Evolutionary conservation across 1,139 yeast genomes (phyloP), one percentile per base, ranked within the genome.

Genomic region (Candida tunisiensis): DNA sequence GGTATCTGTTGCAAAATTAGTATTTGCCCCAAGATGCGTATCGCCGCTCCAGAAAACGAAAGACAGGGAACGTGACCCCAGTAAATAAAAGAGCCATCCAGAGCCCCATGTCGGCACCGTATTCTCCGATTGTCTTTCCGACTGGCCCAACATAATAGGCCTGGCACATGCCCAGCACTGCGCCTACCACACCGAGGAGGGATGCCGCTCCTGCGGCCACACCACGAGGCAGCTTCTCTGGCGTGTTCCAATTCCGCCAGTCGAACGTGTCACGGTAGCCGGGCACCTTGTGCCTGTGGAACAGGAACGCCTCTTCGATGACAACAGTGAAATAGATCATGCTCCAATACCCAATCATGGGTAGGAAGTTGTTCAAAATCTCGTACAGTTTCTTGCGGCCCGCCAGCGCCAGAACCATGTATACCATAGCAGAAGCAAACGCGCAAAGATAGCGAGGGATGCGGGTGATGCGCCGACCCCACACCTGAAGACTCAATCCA

Each of bases 311-410:
- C 45, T 83, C 95, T 42, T 79, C 85, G 3, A 79, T 36, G 25
- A 82, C 51, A 28, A 82, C 52, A 16, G 69, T 66, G 41, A 77
- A 69, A 50, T 82, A 83, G 57, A 83, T 79, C 29, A 88, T 71
- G 29, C 79, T 67, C 95, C 95, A 83, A 53, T 83, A 83, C 1
- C 93, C 93, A 34, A 83, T 69, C 94, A 83, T 82, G 7, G 95
- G 94, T 39, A 83, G 58, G 55, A 83, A 83, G 44, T 82, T 83
- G n/a, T 83, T 70, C 44, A 83, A 57, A 35, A 82, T 80, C 3
- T 71, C 62, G 25, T 83, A 63, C 46, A 83, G 77, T 40, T 72
- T 69, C 48, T 77, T 58, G 41, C 80, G 64, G 8, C 95, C 95
- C 8, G 70, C 88, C 32, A 50, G 40, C 8, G 55, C 43, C 18